Conservation (phyloP, 2,329 filamentous ascomycete species). For the Seiridium unicorne region DNA sequence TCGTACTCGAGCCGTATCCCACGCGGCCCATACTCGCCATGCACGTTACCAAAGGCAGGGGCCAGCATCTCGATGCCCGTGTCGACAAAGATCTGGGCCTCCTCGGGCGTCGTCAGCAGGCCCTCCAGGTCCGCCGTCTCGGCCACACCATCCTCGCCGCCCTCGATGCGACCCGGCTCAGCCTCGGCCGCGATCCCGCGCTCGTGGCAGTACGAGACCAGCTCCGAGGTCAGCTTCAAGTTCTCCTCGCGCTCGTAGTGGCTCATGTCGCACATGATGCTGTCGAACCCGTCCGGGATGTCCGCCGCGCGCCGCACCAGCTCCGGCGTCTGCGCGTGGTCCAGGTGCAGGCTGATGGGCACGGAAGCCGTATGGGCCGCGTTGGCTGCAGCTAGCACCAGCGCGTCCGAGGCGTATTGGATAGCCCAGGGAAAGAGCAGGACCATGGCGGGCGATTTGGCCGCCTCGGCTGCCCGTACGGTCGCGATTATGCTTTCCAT, state of each 20-base stretch:
- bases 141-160: conserved; percentile 64
- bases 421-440: conserved; percentile 75
- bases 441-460: conserved; percentile 66
- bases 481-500: conserved; percentile 69
- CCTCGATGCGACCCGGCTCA: conserved; percentile 68
- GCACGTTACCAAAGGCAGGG: conserved; percentile 68
- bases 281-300: conserved; percentile 60
- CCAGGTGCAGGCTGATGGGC: conserved; percentile 62
- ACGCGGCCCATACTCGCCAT: conserved; percentile 61
- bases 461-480: conserved; percentile 66
- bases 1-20: conserved; percentile 35
- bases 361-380: conserved; percentile 56
- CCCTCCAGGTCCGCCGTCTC: conserved; percentile 44
- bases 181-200: conserved; percentile 69
- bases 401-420: conserved; percentile 57
- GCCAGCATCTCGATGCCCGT: conserved; percentile 69
- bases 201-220: conserved; percentile 62
- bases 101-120: conserved; percentile 54
- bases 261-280: conserved; percentile 76
- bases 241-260: conserved; percentile 73
- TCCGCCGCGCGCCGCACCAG: conserved; percentile 60
- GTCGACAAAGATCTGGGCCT: conserved; percentile 62
- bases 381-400: conserved; percentile 54
- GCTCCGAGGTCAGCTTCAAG: conserved; percentile 58
- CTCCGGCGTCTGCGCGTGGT: conserved; percentile 64